Percentiles rank a stretch among this genome's conserved stretches.
These are phyloP conservation scores for Hippophae gyantsensis DNA, from an alignment of 306 rosid species.

Conservation along the genomic window DNA sequence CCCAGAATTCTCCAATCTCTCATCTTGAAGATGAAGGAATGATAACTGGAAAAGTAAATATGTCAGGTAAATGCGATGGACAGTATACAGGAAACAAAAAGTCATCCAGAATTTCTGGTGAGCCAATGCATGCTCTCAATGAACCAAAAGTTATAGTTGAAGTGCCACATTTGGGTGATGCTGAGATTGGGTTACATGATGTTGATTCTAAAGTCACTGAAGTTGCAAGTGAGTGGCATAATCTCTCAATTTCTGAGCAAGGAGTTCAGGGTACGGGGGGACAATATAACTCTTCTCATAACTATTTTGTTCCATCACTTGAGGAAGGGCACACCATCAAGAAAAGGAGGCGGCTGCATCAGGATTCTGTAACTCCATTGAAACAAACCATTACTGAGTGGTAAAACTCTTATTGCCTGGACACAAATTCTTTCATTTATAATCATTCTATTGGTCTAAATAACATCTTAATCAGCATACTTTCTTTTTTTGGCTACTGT, in stretches of 20 bases:
- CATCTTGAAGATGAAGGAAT: constrained; percentile 17
- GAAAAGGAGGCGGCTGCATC: constrained; percentile 51
- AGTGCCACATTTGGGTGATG: constrained; percentile 46
- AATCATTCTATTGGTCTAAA: neutral
- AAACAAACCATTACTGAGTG: constrained; percentile 29
- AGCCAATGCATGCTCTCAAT: constrained; percentile 32
- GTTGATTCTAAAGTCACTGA: constrained; percentile 25
- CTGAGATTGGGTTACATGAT: constrained; percentile 17
- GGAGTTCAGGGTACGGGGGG: constrained; percentile 45
- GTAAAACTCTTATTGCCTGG: constrained; percentile 23
- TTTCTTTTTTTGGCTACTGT: constrained; percentile 1
- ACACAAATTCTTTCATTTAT: constrained; percentile 2
- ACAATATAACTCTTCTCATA: constrained; percentile 15
- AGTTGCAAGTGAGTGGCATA: constrained; percentile 35
- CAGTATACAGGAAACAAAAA: constrained; percentile 22
- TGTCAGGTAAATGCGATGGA: constrained; percentile 16
- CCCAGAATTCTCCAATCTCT: constrained; percentile 17
- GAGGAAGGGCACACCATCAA: constrained; percentile 35
- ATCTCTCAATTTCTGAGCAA: constrained; percentile 15
- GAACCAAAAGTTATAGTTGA: constrained; percentile 89
- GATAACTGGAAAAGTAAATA: constrained; percentile 7
- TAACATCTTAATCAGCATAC: constrained; percentile 1
- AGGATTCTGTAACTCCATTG: constrained; percentile 16
- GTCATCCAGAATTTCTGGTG: constrained; percentile 19
- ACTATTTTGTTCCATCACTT: constrained; percentile 24